These are phyloP conservation scores for Macrophomina pseudophaseolina DNA, from an alignment of 2,329 filamentous ascomycete species.

Conservation along the genomic window DNA sequence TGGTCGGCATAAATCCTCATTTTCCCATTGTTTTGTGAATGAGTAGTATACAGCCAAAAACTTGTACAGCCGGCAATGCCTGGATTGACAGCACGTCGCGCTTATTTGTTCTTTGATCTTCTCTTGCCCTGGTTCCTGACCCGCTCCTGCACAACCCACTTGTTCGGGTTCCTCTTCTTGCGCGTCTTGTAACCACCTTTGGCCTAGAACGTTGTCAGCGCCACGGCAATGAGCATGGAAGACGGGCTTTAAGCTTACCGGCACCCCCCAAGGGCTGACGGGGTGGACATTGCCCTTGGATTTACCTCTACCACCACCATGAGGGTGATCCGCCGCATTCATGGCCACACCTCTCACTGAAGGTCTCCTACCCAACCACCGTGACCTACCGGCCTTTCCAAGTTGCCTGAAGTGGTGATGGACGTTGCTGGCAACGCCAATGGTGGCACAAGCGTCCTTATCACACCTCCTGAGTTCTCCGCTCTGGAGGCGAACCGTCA, in stretches of 20 bases:
- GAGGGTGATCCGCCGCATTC: constrained; percentile 98
- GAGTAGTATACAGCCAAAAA: constrained; percentile 12
- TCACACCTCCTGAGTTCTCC: constrained; percentile 89
- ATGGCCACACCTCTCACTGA: constrained; percentile 97
- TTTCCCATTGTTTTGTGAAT: neutral
- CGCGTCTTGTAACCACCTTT: constrained; percentile 93
- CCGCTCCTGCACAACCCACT: constrained; percentile 83
- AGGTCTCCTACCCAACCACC: constrained; percentile 92
- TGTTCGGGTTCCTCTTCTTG: constrained; percentile 86
- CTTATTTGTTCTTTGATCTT: constrained; percentile 48
- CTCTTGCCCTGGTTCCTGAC: constrained; percentile 91
- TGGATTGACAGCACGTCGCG: neutral
- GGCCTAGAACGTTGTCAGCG: constrained; percentile 48
- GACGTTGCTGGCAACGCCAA: constrained; percentile 92
- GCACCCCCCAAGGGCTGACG: constrained; percentile 94
- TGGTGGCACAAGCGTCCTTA: constrained; percentile 91
- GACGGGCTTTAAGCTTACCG: constrained; percentile 65
- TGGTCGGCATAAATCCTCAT: neutral
- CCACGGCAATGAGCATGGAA: neutral
- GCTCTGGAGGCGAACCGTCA: constrained; percentile 86
- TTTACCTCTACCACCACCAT: constrained; percentile 98
- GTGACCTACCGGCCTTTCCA: constrained; percentile 91
- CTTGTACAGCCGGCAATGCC: neutral
- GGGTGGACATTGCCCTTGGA: constrained; percentile 97
- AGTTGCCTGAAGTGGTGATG: constrained; percentile 89